Conservation (phyloP, 2,329 filamentous ascomycete genomes). For the Stachybotrys echinatus region DNA sequence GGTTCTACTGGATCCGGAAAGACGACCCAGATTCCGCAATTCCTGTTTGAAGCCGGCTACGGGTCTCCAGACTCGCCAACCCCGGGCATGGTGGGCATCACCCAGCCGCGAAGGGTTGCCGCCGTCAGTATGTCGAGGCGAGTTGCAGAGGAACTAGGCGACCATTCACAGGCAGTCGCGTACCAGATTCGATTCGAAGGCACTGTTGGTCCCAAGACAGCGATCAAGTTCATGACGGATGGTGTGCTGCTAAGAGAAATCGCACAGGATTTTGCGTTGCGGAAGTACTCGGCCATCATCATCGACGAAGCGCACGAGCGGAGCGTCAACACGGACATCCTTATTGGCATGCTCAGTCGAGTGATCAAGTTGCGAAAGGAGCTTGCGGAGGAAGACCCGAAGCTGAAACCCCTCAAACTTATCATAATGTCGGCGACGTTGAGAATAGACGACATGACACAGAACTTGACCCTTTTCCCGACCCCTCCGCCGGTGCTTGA, state of each 20-base stretch:
- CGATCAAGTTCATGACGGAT: conserved; percentile 98
- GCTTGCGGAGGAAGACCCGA: conserved; percentile 65
- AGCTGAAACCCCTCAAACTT: conserved; percentile 76
- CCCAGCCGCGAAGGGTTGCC: conserved; percentile 89
- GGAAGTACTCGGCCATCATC: conserved; percentile 87
- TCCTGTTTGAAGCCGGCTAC: conserved; percentile 90
- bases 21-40: conserved; percentile 95
- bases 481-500: conserved; percentile 77
- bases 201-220: conserved; percentile 71
- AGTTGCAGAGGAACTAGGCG: conserved; percentile 78
- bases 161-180: conserved; percentile 70
- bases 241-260: conserved; percentile 91
- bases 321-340: conserved; percentile 94
- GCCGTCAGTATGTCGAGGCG: conserved; percentile 96
- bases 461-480: conserved; percentile 76
- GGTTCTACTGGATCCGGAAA: conserved; percentile 96
- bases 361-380: conserved; percentile 80
- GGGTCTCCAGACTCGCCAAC: conserved; percentile 73
- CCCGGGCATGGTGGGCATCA: conserved; percentile 89
- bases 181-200: conserved; percentile 96
- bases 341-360: conserved; percentile 95
- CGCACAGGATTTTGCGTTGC: conserved; percentile 78
- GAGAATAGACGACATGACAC: conserved; percentile 81
- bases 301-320: conserved; percentile 97
- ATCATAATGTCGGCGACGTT: conserved; percentile 98